phyloP scores from a whole-genome alignment of 1,284 basidiomycete genomes.

The Coriolopsis trogii region DNA sequence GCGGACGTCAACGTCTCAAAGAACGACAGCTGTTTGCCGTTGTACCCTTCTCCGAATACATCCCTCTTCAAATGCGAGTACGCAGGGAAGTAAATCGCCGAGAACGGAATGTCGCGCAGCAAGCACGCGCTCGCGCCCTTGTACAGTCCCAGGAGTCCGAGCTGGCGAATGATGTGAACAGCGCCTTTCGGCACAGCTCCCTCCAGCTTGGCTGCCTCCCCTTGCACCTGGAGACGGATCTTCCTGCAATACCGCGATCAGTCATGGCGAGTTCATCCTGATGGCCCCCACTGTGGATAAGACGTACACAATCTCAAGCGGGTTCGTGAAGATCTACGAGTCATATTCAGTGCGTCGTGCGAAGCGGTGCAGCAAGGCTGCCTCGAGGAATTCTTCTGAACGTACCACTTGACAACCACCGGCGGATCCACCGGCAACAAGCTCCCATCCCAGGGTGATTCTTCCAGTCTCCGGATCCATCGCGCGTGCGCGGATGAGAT shows the following conservation, averaged over 20 bases:
- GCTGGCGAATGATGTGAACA: slow-evolving; percentile 88
- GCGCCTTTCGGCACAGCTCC: slow-evolving; percentile 84
- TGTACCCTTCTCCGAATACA: slow-evolving; percentile 93
- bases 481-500: slow-evolving; percentile 81
- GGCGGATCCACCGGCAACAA: slow-evolving; percentile 90
- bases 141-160: slow-evolving; percentile 93
- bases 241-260: slow-evolving; percentile 58
- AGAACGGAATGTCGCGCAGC: slow-evolving; percentile 94
- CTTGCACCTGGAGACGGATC: slow-evolving; percentile 96
- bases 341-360: slow-evolving; percentile 17
- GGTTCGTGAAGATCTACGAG: slow-evolving; percentile 89
- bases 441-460: slow-evolving; percentile 86
- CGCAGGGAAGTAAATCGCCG: slow-evolving; percentile 80
- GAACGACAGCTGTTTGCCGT: slow-evolving; percentile 92
- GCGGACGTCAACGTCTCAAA: slow-evolving; percentile 87
- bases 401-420: slow-evolving; percentile 97
- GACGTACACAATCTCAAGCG: slow-evolving; percentile 87
- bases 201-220: slow-evolving; percentile 88
- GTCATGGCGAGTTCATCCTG: slow-evolving; percentile 1
- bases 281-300: slow-evolving; percentile 1
- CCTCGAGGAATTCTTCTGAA: slow-evolving; percentile 26
- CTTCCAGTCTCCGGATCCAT: slow-evolving; percentile 95
- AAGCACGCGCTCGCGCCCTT: slow-evolving; percentile 88
- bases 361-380: slow-evolving; percentile 3
- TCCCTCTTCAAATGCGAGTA: slow-evolving; percentile 91